These are phyloP conservation scores for Arthrobotrys entomopaga DNA, from an alignment of 2,329 filamentous ascomycete genomes.

Conservation along the genomic window DNA sequence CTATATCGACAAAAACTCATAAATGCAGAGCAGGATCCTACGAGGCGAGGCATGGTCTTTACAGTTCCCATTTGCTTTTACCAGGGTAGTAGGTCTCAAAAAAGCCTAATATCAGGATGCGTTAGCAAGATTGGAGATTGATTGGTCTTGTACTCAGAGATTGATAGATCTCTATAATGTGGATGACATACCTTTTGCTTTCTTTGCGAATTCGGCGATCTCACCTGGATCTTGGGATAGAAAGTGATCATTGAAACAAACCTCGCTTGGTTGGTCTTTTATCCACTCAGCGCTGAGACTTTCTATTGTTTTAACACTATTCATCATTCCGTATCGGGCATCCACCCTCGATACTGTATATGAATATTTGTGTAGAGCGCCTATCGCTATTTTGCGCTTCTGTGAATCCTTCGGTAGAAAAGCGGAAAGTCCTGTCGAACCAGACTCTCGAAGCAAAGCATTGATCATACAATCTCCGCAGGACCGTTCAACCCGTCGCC, in stretches of 20 bases:
- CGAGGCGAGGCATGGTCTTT: neutral
- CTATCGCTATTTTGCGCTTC: constrained; percentile 20
- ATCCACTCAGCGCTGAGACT: constrained; percentile 22
- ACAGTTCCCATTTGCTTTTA: constrained; percentile 43
- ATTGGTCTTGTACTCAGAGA: no score
- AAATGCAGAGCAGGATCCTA: no score
- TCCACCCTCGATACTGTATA: constrained; percentile 41
- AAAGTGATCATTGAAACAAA: constrained; percentile 49
- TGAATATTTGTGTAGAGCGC: constrained; percentile 30
- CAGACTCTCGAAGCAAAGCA: constrained; percentile 30
- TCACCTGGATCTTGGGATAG: constrained; percentile 28
- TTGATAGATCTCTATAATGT: neutral
- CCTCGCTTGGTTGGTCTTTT: constrained; percentile 28
- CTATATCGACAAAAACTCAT: no score
- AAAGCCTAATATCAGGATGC: constrained; percentile 16
- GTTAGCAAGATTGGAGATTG: neutral
- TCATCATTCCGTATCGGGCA: constrained; percentile 50
- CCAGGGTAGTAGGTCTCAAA: constrained; percentile 31
- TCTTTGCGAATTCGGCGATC: constrained; percentile 21
- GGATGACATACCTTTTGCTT: constrained; percentile 23
- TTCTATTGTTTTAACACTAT: constrained; percentile 12
- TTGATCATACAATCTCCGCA: constrained; percentile 52
- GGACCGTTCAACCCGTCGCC: constrained; percentile 23
- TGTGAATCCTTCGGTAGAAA: constrained; percentile 15
- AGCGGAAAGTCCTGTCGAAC: constrained; percentile 24